phyloP scores from a whole-genome alignment of 2,329 filamentous ascomycete genomes.

The Fusarium sp. region DNA sequence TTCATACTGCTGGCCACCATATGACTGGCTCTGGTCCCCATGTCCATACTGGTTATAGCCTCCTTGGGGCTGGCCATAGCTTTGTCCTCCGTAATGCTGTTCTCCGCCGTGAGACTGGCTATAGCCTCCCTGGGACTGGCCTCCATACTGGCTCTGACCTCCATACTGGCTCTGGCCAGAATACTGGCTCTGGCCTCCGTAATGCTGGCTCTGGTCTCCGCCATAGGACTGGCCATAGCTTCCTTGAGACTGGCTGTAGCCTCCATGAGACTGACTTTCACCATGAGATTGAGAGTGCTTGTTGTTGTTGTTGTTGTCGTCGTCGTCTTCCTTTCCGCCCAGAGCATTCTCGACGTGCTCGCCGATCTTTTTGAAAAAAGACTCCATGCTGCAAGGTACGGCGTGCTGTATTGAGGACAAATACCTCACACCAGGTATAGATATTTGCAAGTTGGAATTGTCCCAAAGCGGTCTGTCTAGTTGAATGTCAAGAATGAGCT shows the following conservation, averaged over 20 bases:
- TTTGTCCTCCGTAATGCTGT: constrained; percentile 6
- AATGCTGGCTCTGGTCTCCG: neutral
- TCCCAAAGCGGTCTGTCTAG: neutral
- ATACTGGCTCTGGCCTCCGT: constrained; percentile 18
- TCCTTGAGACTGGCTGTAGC: neutral
- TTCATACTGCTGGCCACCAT: neutral
- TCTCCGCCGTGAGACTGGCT: neutral
- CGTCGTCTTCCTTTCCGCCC: constrained; percentile 51
- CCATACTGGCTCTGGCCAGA: neutral
- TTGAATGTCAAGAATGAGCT: neutral
- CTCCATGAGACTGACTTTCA: constrained; percentile 1
- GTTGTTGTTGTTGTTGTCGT: constrained; percentile 51
- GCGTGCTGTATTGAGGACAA: neutral
- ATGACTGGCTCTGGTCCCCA: constrained; percentile 1
- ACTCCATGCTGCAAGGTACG: constrained; percentile 33
- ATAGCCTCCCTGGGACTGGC: neutral
- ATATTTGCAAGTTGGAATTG: neutral
- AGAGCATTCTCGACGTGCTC: constrained; percentile 35
- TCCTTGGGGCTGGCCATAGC: neutral
- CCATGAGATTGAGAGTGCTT: constrained; percentile 47
- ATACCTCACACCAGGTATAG: constrained; percentile 1
- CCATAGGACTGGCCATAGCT: neutral
- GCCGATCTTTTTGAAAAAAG: constrained; percentile 50
- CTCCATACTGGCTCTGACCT: neutral
- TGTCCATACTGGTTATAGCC: neutral